Evolutionary conservation across 2,329 filamentous ascomycete species (phyloP).

Genomic region (Hortaea sp.): DNA sequence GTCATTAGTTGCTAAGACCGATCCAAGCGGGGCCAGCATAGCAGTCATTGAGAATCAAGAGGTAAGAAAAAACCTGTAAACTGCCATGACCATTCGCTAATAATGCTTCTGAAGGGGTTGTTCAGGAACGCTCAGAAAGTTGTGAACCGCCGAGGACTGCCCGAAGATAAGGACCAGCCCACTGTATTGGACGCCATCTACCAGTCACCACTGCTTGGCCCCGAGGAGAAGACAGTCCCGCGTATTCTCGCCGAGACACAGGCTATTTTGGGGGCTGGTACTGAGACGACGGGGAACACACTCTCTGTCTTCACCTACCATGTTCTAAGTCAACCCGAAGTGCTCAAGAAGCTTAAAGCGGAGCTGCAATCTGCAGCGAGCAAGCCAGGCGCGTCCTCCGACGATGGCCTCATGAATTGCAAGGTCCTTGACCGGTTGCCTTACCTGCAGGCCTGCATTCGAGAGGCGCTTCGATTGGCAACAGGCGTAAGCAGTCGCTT

Average conservation of each 20-base stretch:
- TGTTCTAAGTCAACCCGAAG: conserved; percentile 25
- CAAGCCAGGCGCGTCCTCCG: background rate
- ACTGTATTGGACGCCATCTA: conserved; percentile 3
- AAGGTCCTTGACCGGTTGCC: conserved; percentile 10
- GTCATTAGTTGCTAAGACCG: conserved; percentile 17
- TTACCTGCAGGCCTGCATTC: conserved; percentile 12
- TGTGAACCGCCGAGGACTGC: background rate
- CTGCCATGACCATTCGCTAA: background rate
- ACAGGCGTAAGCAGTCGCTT: conserved; percentile 12
- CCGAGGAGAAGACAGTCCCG: conserved; percentile 25
- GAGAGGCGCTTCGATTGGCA: conserved; percentile 15
- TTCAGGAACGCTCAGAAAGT: conserved; percentile 1
- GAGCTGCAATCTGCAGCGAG: conserved; percentile 23
- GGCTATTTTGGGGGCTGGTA: conserved; percentile 36
- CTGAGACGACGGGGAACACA: conserved; percentile 34
- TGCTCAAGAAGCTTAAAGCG: conserved; percentile 25
- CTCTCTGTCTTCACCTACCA: conserved; percentile 33
- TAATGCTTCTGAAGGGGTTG: background rate
- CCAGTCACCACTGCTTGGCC: conserved; percentile 3
- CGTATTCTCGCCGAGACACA: conserved; percentile 33
- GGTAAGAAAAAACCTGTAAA: background rate
- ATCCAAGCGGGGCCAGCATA: background rate
- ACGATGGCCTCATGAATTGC: background rate
- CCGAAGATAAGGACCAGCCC: background rate
- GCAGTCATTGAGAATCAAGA: conserved; percentile 2